Evolutionary conservation across 805 yeast species (phyloP).

Genomic region (Candida peoriensis): DNA sequence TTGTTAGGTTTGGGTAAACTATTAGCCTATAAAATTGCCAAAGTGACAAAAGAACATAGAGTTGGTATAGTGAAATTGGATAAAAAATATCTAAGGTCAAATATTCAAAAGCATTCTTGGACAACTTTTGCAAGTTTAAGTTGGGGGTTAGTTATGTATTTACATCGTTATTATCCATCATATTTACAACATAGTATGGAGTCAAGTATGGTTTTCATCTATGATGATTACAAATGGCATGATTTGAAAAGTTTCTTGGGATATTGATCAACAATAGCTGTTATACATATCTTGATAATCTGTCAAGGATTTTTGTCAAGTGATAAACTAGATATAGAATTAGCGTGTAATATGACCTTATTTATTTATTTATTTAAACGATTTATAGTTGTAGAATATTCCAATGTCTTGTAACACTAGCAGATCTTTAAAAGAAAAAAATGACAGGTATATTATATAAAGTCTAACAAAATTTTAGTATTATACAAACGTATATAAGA

Average conservation of each 20-base stretch:
- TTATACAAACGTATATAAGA: too few species aligned
- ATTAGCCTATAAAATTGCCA: conserved; percentile 18
- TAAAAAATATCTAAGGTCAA: conserved; percentile 11
- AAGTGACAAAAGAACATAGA: conserved; percentile 6
- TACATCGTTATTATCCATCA: conserved; percentile 58
- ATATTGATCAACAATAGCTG: too few species aligned
- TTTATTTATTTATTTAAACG: too few species aligned
- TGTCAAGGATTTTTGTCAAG: too few species aligned
- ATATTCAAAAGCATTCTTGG: conserved; percentile 41
- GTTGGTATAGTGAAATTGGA: conserved; percentile 3
- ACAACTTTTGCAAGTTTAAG: conserved; percentile 53
- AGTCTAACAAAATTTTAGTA: too few species aligned
- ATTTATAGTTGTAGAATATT: too few species aligned
- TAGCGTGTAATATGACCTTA: too few species aligned
- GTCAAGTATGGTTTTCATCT: conserved; percentile 66
- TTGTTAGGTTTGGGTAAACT: conserved; percentile 48
- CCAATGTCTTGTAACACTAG: too few species aligned
- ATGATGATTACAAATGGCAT: conserved; percentile 53
- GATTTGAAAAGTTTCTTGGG: conserved; percentile 43
- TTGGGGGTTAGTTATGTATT: conserved; percentile 73
- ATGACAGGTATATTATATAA: too few species aligned
- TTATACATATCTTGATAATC: too few species aligned
- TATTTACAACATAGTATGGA: conserved; percentile 61
- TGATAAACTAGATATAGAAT: too few species aligned
- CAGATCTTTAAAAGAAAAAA: too few species aligned